Percentiles rank a stretch among this genome's conserved stretches.
Evolutionary conservation across 2,329 filamentous ascomycete species (phyloP).

Genomic region (Fusarium mangiferae): DNA sequence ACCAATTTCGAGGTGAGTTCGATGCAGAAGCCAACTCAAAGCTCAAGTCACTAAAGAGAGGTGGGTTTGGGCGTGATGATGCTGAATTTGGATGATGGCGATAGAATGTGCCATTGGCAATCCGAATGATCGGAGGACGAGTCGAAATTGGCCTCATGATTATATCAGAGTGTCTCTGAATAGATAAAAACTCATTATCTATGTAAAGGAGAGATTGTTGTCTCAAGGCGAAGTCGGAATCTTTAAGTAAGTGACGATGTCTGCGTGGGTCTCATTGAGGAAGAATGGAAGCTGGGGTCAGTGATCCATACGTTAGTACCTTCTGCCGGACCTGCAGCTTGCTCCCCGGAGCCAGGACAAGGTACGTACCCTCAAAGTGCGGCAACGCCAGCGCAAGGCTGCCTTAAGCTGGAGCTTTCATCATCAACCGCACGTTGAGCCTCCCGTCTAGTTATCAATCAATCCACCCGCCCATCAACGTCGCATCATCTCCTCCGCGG

Average conservation of each 20-base stretch:
- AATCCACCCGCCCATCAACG: conserved; percentile 2
- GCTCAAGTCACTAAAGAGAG: conserved; percentile 76
- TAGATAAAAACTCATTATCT: conserved; percentile 16
- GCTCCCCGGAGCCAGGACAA: conserved; percentile 11
- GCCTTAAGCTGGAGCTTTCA: conserved; percentile 39
- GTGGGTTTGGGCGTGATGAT: conserved; percentile 67
- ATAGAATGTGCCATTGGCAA: conserved; percentile 86
- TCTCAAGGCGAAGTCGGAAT: conserved; percentile 34
- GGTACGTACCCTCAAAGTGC: conserved; percentile 34
- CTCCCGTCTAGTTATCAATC: not conserved
- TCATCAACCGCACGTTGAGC: conserved; percentile 29
- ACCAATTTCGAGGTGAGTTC: conserved; percentile 74
- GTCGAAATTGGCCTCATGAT: conserved; percentile 52
- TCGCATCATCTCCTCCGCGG: not conserved
- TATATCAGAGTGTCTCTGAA: conserved; percentile 26
- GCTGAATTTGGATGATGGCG: conserved; percentile 72
- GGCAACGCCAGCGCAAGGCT: conserved; percentile 39
- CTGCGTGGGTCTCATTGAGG: conserved; percentile 18
- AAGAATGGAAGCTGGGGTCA: not conserved
- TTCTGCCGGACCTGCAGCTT: conserved; percentile 12
- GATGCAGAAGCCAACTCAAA: conserved; percentile 74
- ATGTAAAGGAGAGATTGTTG: not conserved
- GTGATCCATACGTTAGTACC: not conserved
- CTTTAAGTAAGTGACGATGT: conserved; percentile 29
- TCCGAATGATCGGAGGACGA: conserved; percentile 72